Evolutionary conservation across 129 eudicot genomes (phyloP).

Genomic region (Scalesia atractyloides): DNA sequence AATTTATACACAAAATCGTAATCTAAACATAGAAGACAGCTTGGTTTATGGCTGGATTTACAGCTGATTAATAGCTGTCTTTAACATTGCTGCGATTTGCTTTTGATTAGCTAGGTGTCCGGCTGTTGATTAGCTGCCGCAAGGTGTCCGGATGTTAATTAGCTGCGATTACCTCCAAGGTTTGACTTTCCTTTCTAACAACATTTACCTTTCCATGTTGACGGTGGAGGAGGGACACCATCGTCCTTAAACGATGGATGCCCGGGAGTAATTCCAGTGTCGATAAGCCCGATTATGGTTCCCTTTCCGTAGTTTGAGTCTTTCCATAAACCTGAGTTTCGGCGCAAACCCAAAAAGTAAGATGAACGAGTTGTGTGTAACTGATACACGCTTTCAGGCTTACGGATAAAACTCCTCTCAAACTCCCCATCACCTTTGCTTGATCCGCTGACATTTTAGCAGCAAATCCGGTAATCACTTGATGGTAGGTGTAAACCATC

Average conservation of each 20-base stretch:
- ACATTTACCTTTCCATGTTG: constrained; percentile 41
- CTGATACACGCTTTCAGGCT: constrained; percentile 8
- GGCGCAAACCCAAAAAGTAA: constrained; percentile 24
- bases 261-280: constrained; percentile 25
- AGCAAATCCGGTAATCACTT: constrained; percentile 40
- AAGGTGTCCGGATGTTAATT: too few species aligned
- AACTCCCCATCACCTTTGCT: constrained; percentile 26
- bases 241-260: constrained; percentile 28
- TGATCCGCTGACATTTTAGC: constrained; percentile 33
- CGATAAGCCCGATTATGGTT: constrained; percentile 27
- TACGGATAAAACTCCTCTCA: constrained; percentile 30
- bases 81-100: too few species aligned
- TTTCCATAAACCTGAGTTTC: constrained; percentile 28
- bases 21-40: too few species aligned
- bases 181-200: too few species aligned
- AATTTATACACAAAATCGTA: too few species aligned
- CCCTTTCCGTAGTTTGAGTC: constrained; percentile 32
- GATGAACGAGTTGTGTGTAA: constrained; percentile 43
- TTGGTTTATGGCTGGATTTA: too few species aligned
- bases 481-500: neutral
- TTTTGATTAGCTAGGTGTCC: too few species aligned
- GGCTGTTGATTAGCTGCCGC: too few species aligned
- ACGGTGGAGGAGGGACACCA: constrained; percentile 42
- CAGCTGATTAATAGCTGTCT: too few species aligned
- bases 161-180: too few species aligned